Conservation (phyloP, 441 rosid species). For the Gossypium lobatum region DNA sequence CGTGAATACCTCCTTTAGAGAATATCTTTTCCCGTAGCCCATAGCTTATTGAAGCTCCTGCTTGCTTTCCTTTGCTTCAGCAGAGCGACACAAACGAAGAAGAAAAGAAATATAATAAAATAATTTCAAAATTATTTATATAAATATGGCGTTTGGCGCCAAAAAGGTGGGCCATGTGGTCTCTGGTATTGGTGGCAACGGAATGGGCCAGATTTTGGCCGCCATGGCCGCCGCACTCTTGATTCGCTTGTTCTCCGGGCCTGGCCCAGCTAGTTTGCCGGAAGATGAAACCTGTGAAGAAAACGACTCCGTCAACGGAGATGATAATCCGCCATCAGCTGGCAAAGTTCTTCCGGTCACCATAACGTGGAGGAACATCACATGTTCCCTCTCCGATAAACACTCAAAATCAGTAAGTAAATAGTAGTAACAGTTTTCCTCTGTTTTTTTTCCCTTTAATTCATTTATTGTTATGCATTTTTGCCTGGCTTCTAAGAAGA, state of each 20-base stretch:
- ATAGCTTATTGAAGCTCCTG: not conserved
- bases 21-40: not conserved
- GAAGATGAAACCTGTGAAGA: slow-evolving; percentile 36
- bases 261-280: slow-evolving; percentile 50
- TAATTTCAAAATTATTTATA: not conserved
- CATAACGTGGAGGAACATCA: slow-evolving; percentile 76
- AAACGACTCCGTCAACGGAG: slow-evolving; percentile 22
- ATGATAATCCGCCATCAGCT: slow-evolving; percentile 29
- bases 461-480: not conserved
- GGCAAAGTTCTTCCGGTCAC: slow-evolving; percentile 62
- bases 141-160: slow-evolving; percentile 66
- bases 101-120: not conserved
- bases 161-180: slow-evolving; percentile 50
- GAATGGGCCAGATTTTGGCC: slow-evolving; percentile 55
- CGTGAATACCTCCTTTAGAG: not conserved
- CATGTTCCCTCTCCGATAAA: slow-evolving; percentile 77
- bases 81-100: not conserved
- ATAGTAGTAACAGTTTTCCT: not conserved
- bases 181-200: slow-evolving; percentile 59
- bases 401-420: slow-evolving; percentile 59
- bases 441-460: not conserved
- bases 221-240: slow-evolving; percentile 75
- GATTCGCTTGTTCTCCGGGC: slow-evolving; percentile 53
- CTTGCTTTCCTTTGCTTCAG: slow-evolving; percentile 8
- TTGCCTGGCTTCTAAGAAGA: slow-evolving; percentile 18